Evolutionary conservation across 2,329 filamentous ascomycete genomes (phyloP), one percentile per base, ranked within the genome.

Genomic region (Paracoccidioides lutzii): DNA sequence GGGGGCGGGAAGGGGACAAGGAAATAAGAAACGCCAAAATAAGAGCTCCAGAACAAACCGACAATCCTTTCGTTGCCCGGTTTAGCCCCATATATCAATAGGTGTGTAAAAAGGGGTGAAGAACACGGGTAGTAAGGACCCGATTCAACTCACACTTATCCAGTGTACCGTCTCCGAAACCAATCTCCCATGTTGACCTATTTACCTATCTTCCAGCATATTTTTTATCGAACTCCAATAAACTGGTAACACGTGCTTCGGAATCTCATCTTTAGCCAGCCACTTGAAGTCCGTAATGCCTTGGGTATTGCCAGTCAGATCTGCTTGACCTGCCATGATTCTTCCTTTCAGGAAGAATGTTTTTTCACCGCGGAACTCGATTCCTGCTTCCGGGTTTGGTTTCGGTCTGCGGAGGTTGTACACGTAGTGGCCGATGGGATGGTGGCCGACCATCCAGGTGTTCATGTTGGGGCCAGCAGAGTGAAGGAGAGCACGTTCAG

Each of bases 321-420:
- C 81, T 35, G 86, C 89, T 74, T 97, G 93, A n/a, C 93, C 93
- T 38, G 90, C 89, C 87, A 97, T 88, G 70, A 98, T 97, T 60
- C 93, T 82, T 52, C 83, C 88, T 78, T 97, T 97, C 77, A 97
- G 82, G 79, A 95, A 96, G 73, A 98, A 98, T 2, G 84, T 84
- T 79, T 95, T 96, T 66, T 86, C 81, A 54, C 88, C 89, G 56
- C 78, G 73, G 55, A 78, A 71, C 61, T 76, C 57, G 56, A 60
- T 64, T 57, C 59, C 66, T 15, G 67, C 65, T 57, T 66, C 56
- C n/a, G 53, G 33, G 65, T 48, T 69, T 69, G 66, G 78, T 67
- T 63, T 71, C 68, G 66, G 76, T 63, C 64, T 70, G 62, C 63
- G 78, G 78, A 76, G 78, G 59, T 81, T 74, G 59, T 75, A 75